Evolutionary conservation across 2,329 filamentous ascomycete genomes (phyloP).

Genomic region (Penicillium janthinellum): DNA sequence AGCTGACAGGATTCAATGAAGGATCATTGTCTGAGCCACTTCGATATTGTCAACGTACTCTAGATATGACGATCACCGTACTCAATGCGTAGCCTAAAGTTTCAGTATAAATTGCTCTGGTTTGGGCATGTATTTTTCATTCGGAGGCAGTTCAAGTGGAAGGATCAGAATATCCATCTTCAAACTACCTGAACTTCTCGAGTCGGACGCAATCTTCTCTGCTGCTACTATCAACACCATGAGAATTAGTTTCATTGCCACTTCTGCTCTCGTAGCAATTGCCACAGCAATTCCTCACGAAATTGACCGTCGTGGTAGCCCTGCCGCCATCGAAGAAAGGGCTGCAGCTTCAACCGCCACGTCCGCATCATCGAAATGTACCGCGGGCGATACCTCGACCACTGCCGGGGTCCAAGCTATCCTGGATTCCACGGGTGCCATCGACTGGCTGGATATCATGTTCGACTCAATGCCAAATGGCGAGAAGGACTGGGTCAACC

Average conservation of each 20-base stretch:
- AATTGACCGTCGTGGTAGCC: background rate
- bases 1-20: background rate
- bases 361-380: background rate
- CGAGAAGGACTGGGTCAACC: constrained; percentile 4
- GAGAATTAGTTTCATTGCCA: background rate
- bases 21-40: background rate
- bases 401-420: background rate
- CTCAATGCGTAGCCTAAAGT: too few relatives aligned
- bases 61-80: too few relatives aligned
- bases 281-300: background rate
- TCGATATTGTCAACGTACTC: background rate
- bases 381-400: background rate
- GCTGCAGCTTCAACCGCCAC: background rate
- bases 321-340: background rate
- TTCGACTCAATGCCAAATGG: background rate
- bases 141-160: background rate
- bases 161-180: background rate
- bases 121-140: too few relatives aligned
- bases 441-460: background rate
- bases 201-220: too few relatives aligned
- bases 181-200: background rate
- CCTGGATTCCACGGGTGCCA: background rate
- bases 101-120: background rate
- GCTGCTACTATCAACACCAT: background rate
- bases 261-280: background rate